Base-by-base conservation (phyloP, 805 yeast genomes). In the Suhomyces xylopsoci region DNA sequence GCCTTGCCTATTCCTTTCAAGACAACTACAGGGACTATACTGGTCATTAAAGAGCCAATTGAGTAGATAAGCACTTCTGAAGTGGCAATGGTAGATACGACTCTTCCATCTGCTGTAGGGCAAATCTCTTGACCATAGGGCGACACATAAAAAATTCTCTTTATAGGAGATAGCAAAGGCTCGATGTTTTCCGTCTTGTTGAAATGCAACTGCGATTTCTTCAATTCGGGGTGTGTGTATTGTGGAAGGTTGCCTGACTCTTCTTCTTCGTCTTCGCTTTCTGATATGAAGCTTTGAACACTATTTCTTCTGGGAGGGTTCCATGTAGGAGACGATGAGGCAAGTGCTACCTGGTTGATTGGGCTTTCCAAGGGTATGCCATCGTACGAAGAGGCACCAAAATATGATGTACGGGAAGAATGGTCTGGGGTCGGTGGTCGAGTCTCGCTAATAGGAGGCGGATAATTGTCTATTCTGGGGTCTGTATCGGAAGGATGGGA, bases 21-120 rank as follows among this genome's bases (percentile, higher is more conserved):
- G 7, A 90, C 79, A 6, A 90, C 69, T 0, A 90, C 84, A 0
- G 98, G 97, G 2, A 90, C 70, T 6, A 88, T 82, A 48, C 96
- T 88, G 0, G 98, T 92, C 86, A 88, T 88, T 36, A 92, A 72
- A 1, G 96, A 88, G 1, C 98, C 97, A 51, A 92, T 88, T 0
- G 96, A 88, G 63, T 84, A 89, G 0, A 92, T 73, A 0, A 91
- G 70, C 12, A 81, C 73, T 36, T 84, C 80, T 0, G 89, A 72
- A 3, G 71, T 62, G 19, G 73, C 61, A 3, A 90, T 63, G 22
- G 80, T 74, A 1, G 79, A 67, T 1, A 82, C 63, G 0, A 86
- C 91, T 47, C 88, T 71, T 2, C 82, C 67, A 58, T 85, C 85
- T 1, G 93, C 91, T 30, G 73, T 67, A 2, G 97, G 97, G 56